Conservation (phyloP, 495 filamentous ascomycete genomes). For the Xanthoparmelia taractica region DNA sequence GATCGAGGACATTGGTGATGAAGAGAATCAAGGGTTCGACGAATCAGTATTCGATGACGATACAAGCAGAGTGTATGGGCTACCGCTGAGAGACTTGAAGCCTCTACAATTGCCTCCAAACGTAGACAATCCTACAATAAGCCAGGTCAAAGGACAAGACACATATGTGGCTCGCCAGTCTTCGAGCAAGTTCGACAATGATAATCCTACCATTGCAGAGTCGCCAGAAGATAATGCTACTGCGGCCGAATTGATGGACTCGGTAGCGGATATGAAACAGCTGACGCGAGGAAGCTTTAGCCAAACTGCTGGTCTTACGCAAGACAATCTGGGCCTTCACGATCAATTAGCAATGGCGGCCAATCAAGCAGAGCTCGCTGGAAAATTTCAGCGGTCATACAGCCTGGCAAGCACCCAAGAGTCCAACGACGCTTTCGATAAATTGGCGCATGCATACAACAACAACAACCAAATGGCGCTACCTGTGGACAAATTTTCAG, state of each 20-base stretch:
- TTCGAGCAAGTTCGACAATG: constrained; percentile 18
- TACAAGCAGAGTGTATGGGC: constrained; percentile 41
- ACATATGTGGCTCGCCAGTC: constrained; percentile 2
- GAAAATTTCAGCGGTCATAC: constrained; percentile 52
- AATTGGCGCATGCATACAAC: constrained; percentile 43
- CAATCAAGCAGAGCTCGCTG: constrained; percentile 61
- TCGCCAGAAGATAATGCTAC: constrained; percentile 14
- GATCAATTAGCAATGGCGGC: constrained; percentile 74
- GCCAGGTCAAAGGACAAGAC: background rate
- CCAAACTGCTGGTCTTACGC: constrained; percentile 31
- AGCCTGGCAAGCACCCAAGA: constrained; percentile 34
- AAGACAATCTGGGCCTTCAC: constrained; percentile 62
- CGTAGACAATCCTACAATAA: background rate
- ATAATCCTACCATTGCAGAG: constrained; percentile 9
- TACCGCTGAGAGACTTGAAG: constrained; percentile 28
- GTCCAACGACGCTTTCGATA: constrained; percentile 31
- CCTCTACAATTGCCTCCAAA: constrained; percentile 33
- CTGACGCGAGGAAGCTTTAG: constrained; percentile 25
- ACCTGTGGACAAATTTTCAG: constrained; percentile 31
- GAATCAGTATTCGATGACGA: constrained; percentile 73
- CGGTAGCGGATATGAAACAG: constrained; percentile 19
- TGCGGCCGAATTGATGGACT: constrained; percentile 22
- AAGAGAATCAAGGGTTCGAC: constrained; percentile 55
- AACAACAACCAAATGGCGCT: constrained; percentile 43
- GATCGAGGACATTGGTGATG: constrained; percentile 49